A percentile compares a stretch with the other conserved stretches of the same genome.
These are phyloP conservation scores for Cadophora sp. DNA, from an alignment of 2,329 filamentous ascomycete species.

Conservation along the genomic window DNA sequence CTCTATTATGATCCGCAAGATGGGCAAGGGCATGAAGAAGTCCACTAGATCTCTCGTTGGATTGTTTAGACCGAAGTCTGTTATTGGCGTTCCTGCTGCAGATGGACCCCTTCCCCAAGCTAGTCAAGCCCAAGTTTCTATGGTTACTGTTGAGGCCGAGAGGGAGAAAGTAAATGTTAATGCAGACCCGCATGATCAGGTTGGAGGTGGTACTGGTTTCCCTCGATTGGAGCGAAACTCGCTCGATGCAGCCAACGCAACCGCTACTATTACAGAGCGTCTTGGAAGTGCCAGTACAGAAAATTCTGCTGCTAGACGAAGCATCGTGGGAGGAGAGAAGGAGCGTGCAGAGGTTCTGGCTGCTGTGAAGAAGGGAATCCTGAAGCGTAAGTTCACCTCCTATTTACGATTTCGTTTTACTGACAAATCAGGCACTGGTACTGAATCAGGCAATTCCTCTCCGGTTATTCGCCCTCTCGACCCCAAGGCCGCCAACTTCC, in stretches of 20 bases:
- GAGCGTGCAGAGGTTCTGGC: conserved; percentile 92
- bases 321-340: conserved; percentile 87
- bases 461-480: conserved; percentile 71
- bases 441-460: conserved; percentile 68
- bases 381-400: conserved; percentile 73
- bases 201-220: conserved; percentile 78
- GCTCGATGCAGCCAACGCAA: conserved; percentile 66
- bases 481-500: conserved; percentile 57
- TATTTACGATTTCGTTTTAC: conserved; percentile 26
- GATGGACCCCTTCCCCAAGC: conserved; percentile 71
- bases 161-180: conserved; percentile 81
- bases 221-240: conserved; percentile 86
- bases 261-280: conserved; percentile 54
- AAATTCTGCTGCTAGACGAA: conserved; percentile 74
- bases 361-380: conserved; percentile 91
- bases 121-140: conserved; percentile 85
- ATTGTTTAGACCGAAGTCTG: conserved; percentile 92
- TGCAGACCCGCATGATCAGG: conserved; percentile 69
- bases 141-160: conserved; percentile 95
- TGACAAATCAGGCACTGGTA: conserved; percentile 48
- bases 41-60: conserved; percentile 89
- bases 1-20: conserved; percentile 95
- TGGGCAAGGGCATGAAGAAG: conserved; percentile 99
- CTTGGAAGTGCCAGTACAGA: conserved; percentile 64
- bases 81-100: conserved; percentile 77